phyloP scores from a whole-genome alignment of 352 stramenopile species.

The Phytophthora macrochlamydospora region DNA sequence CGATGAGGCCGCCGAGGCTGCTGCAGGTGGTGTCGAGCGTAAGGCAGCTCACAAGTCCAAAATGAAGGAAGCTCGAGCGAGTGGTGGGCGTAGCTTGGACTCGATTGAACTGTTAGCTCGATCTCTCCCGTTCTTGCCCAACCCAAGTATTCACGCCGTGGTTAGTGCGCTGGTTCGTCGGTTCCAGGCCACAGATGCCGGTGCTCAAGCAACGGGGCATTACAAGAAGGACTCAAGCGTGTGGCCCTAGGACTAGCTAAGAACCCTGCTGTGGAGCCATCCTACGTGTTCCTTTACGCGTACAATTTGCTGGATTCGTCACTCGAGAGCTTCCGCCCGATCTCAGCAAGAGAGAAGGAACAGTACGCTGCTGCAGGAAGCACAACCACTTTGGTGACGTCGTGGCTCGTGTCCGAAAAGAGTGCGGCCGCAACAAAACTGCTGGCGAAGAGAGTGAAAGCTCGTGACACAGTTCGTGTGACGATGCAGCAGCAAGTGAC shows the following conservation, averaged over 20 bases:
- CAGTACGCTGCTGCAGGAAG: constrained; percentile 53
- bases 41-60: constrained; percentile 79
- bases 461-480: constrained; percentile 58
- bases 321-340: constrained; percentile 72
- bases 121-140: constrained; percentile 87
- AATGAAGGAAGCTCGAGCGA: constrained; percentile 87
- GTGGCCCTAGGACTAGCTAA: constrained; percentile 81
- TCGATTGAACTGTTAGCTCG: constrained; percentile 81
- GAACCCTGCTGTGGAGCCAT: constrained; percentile 82
- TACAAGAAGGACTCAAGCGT: constrained; percentile 83
- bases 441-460: constrained; percentile 60
- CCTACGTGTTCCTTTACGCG: constrained; percentile 86
- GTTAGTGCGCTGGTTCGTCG: constrained; percentile 76
- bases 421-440: constrained; percentile 62
- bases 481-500: constrained; percentile 76
- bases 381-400: constrained; percentile 44
- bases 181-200: constrained; percentile 65
- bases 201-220: constrained; percentile 47
- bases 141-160: constrained; percentile 79
- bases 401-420: constrained; percentile 87
- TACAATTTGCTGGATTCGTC: constrained; percentile 85
- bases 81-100: constrained; percentile 68
- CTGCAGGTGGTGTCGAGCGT: constrained; percentile 41
- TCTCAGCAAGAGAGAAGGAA: constrained; percentile 67
- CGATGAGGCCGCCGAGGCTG: constrained; percentile 36